A percentile compares a stretch with the other conserved stretches of the same genome.
Evolutionary conservation across 768 basidiomycete genomes (phyloP).

Genomic region (Collybia sp.): DNA sequence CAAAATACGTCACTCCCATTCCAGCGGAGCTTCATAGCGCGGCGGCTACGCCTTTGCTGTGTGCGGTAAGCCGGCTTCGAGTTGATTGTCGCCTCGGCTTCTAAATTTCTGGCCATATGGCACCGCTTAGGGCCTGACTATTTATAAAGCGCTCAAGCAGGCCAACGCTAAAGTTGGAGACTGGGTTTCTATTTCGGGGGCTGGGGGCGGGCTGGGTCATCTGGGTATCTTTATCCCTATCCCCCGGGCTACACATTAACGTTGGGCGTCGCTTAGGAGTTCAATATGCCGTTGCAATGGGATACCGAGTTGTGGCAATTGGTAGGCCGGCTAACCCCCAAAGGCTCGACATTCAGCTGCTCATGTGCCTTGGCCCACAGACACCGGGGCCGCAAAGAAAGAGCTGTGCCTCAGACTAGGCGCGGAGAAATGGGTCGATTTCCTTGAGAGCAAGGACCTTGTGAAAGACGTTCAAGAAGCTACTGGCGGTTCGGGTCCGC

Average conservation of each 20-base stretch:
- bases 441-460: slow-evolving; percentile 56
- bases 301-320: slow-evolving; percentile 58
- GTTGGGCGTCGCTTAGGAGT: slow-evolving; percentile 36
- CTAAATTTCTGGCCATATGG: too few relatives aligned
- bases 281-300: slow-evolving; percentile 76
- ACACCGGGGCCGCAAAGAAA: slow-evolving; percentile 69
- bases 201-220: slow-evolving; percentile 78
- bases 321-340: slow-evolving; percentile 17
- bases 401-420: slow-evolving; percentile 46
- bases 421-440: slow-evolving; percentile 79
- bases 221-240: slow-evolving; percentile 36
- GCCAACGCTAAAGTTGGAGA: slow-evolving; percentile 55
- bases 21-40: slow-evolving; percentile 60
- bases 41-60: slow-evolving; percentile 65
- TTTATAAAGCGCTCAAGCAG: slow-evolving; percentile 76
- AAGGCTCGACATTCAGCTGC: neutral
- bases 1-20: slow-evolving; percentile 70
- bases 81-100: neutral
- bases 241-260: neutral
- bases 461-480: slow-evolving; percentile 55
- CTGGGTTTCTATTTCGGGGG: slow-evolving; percentile 71
- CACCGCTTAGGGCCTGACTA: slow-evolving; percentile 78
- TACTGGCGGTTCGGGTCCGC: slow-evolving; percentile 65
- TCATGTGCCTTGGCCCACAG: slow-evolving; percentile 27
- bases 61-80: slow-evolving; percentile 50